Percentiles rank a stretch among this genome's conserved stretches.
Evolutionary conservation across 2,329 filamentous ascomycete genomes (phyloP).

Genomic region (Triangularia setosa): DNA sequence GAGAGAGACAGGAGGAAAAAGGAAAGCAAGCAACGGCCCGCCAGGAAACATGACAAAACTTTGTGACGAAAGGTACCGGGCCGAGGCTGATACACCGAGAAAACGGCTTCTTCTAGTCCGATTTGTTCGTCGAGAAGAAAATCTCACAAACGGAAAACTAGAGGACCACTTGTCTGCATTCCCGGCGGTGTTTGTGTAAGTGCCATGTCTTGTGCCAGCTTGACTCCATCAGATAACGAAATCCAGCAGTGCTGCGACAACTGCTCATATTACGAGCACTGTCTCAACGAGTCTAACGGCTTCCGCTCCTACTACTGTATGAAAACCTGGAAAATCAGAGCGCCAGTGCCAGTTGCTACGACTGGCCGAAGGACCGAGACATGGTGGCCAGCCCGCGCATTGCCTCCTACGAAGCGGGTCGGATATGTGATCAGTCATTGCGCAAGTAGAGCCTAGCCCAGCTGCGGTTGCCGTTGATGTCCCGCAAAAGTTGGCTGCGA

Average conservation of each 20-base stretch:
- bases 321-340: background rate
- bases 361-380: conserved; percentile 1
- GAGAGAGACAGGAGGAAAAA: conserved; percentile 3
- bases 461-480: background rate
- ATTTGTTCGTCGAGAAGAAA: background rate
- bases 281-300: background rate
- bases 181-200: background rate
- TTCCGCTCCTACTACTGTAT: background rate
- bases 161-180: background rate
- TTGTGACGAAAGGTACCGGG: background rate
- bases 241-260: background rate
- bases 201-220: background rate
- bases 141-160: background rate
- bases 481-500: background rate
- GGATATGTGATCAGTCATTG: background rate
- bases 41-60: background rate
- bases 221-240: background rate
- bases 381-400: background rate
- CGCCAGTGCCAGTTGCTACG: background rate
- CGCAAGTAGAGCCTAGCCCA: background rate
- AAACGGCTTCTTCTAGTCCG: background rate
- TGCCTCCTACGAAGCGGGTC: background rate
- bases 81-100: background rate
- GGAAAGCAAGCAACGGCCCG: background rate
- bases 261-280: too few species aligned